Evolutionary conservation across 2,329 filamentous ascomycete genomes (phyloP), one percentile per base, ranked within the genome.

Genomic region (Aspergillus viridinutans): DNA sequence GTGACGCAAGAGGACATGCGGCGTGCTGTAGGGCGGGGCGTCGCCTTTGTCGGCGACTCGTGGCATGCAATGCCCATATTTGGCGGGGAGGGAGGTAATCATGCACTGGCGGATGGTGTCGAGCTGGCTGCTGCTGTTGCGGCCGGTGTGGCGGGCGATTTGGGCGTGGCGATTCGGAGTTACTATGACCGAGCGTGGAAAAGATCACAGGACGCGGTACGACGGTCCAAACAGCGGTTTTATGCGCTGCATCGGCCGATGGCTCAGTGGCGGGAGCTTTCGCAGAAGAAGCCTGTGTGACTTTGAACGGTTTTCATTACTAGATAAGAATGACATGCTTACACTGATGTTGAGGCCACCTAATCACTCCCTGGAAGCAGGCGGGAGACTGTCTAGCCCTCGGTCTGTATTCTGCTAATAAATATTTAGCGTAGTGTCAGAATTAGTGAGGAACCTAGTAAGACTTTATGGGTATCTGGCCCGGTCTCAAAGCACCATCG

Each of bases 1-100:
- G 43, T 59, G 40, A 49, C 49, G 25, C 45, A 23, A 12, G 40
- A 32, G 0, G 51, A 59, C n/a, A 40, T 54, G 28, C 38, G 52
- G 23, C 26, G 21, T 3, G 32, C n/a, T 21, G 21, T 38, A 6
- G 17, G n/a, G 14, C 32, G 17, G 10, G 54, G 54, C 2, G 51
- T 59, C 20, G 57, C 54, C 17, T 23, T 53, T 21, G 23, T 59
- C 0, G 57, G 57, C 1, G 57, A 59, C 29, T 52, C 57, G 45
- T 59, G 57, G 57, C 57, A 59, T 40, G 57, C 57, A 6, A 59
- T 59, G 57, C 57, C 57, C 17, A 59, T 59, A 1, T 59, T 59
- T 42, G 57, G 57, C 1, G 57, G 57, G 0, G 57, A 59, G 42
- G 57, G 57, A 9, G 57, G 57, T 1, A 54, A 54, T 21, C 57